Percentiles rank a stretch among this genome's conserved stretches.
These are phyloP conservation scores for Coelastrella sp. DNA, from an alignment of 139 green algal species.

Conservation along the genomic window DNA sequence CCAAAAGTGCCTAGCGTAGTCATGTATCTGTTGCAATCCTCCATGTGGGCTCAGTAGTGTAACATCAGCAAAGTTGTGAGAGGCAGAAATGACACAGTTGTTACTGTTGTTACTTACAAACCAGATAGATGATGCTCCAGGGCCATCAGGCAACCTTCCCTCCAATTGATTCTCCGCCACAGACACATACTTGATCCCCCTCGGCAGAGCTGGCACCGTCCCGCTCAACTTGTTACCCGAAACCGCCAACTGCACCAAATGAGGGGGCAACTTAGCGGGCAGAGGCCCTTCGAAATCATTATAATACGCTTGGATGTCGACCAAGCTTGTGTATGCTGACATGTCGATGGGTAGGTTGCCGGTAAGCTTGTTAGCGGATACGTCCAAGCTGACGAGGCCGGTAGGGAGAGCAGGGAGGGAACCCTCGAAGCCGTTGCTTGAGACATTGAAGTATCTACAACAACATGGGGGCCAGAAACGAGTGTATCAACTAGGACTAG, in stretches of 20 bases:
- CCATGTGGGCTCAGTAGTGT: too few species aligned
- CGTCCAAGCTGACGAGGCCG: constrained; percentile 25
- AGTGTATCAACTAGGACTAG: not conserved
- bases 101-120: constrained; percentile 26
- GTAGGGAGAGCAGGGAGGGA: constrained; percentile 3
- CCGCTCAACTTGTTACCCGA: constrained; percentile 1
- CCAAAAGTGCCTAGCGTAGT: too few species aligned
- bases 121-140: constrained; percentile 18
- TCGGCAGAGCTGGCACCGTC: not conserved
- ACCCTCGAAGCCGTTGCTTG: constrained; percentile 1
- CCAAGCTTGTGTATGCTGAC: not conserved
- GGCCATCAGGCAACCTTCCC: constrained; percentile 14
- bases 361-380: not conserved
- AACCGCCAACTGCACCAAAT: constrained; percentile 24
- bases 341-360: constrained; percentile 23
- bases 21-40: too few species aligned
- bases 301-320: constrained; percentile 27
- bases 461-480: not conserved
- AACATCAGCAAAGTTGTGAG: too few species aligned
- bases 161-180: constrained; percentile 16
- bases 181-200: constrained; percentile 28
- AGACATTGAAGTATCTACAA: constrained; percentile 42
- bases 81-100: too few species aligned
- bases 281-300: constrained; percentile 28
- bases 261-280: constrained; percentile 12